Percentiles rank a stretch among this genome's conserved stretches.
Evolutionary conservation across 192 early-diverging fungal genomes (phyloP).

Genomic region (Entomortierella parvispora): DNA sequence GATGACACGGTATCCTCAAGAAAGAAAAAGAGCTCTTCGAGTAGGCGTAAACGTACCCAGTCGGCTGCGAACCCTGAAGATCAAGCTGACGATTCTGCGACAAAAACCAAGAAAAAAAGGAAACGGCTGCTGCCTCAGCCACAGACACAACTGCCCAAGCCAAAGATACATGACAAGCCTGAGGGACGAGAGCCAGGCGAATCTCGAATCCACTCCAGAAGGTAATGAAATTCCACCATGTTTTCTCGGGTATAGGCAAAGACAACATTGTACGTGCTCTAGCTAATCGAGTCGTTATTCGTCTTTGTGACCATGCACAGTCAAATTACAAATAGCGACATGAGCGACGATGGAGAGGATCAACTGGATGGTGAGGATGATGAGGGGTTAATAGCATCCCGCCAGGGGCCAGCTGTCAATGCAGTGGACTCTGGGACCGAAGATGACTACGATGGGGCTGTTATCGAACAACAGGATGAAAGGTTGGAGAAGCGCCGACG

Average conservation of each 20-base stretch:
- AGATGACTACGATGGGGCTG: constrained; percentile 2
- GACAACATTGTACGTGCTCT: neutral
- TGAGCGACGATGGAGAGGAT: constrained; percentile 28
- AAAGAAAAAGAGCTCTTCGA: too few relatives aligned
- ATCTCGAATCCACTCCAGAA: constrained; percentile 31
- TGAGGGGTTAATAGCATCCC: neutral
- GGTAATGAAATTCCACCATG: constrained; percentile 15
- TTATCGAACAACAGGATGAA: neutral
- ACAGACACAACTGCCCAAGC: neutral
- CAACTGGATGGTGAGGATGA: constrained; percentile 10
- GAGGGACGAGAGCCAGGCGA: neutral
- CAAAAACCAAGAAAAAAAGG: constrained; percentile 12
- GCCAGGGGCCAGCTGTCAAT: too few relatives aligned
- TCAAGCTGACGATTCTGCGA: neutral
- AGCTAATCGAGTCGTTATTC: neutral
- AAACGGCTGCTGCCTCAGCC: neutral
- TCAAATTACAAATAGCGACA: constrained; percentile 48
- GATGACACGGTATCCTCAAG: too few relatives aligned
- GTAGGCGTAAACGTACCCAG: too few relatives aligned
- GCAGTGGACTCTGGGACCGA: neutral
- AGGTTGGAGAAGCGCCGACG: constrained; percentile 2
- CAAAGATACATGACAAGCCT: neutral
- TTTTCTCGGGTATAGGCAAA: too few relatives aligned
- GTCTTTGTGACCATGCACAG: constrained; percentile 1
- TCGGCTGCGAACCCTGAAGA: neutral